Percentiles rank a stretch among this genome's conserved stretches.
These are phyloP conservation scores for Acanthamoeba healyi DNA, from an alignment of 208 protist genomes.

Conservation along the genomic window DNA sequence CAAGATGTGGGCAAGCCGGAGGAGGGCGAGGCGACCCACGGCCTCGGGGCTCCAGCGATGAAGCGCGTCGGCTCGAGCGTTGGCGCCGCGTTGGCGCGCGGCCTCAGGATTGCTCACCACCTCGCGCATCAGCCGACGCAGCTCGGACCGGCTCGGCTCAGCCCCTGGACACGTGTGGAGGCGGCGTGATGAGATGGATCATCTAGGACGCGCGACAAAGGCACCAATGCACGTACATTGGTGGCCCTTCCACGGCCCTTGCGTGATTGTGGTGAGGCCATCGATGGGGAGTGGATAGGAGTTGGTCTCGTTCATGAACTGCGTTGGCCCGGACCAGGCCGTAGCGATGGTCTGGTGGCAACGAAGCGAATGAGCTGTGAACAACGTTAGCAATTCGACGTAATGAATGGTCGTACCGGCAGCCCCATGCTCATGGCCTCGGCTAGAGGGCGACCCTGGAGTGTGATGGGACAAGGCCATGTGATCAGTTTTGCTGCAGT, in stretches of 20 bases:
- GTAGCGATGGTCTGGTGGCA: constrained; percentile 81
- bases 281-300: constrained; percentile 76
- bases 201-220: neutral
- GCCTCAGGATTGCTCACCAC: constrained; percentile 51
- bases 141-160: constrained; percentile 3
- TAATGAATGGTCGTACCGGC: constrained; percentile 41
- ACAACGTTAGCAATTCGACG: too few relatives aligned
- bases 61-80: constrained; percentile 15
- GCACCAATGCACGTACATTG: constrained; percentile 4
- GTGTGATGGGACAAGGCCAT: neutral
- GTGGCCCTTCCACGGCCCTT: constrained; percentile 32
- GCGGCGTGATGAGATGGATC: neutral
- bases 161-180: neutral
- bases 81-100: neutral
- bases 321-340: constrained; percentile 84
- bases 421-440: constrained; percentile 89
- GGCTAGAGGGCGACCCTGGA: constrained; percentile 85
- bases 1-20: constrained; percentile 16
- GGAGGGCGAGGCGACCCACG: neutral
- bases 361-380: neutral
- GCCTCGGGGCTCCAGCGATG: neutral
- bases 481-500: too few relatives aligned
- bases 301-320: constrained; percentile 85
- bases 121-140: constrained; percentile 50
- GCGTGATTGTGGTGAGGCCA: neutral